phyloP scores from a whole-genome alignment of 352 stramenopile genomes.

The Phytophthora citrophthora region DNA sequence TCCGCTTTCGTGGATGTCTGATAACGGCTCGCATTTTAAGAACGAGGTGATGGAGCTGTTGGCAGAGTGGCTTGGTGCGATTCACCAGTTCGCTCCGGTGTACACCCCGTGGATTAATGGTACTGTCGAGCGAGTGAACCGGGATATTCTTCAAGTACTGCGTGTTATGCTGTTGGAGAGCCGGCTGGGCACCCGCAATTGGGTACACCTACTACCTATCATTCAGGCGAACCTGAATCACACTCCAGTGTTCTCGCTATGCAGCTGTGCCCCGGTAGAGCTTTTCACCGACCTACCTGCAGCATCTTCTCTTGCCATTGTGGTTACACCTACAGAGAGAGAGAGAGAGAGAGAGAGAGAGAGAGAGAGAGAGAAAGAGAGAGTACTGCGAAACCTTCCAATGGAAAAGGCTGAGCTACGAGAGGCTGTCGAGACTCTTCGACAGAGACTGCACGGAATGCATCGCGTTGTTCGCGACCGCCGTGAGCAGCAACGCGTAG shows the following conservation, averaged over 20 bases:
- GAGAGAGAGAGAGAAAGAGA: no score
- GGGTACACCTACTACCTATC: conserved; percentile 14
- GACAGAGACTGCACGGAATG: not conserved
- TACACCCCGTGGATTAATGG: conserved; percentile 5
- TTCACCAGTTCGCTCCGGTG: not conserved
- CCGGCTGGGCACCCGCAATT: conserved; percentile 12
- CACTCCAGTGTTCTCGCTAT: not conserved
- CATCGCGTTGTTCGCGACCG: conserved; percentile 1
- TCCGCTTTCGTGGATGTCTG: not conserved
- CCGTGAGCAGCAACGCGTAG: not conserved
- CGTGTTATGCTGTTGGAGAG: conserved; percentile 6
- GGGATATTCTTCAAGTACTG: conserved; percentile 16
- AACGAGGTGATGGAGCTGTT: conserved; percentile 1
- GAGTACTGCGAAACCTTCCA: not conserved
- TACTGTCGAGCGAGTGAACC: conserved; percentile 3
- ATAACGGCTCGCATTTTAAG: conserved; percentile 18
- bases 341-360: no score
- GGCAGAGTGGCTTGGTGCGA: not conserved
- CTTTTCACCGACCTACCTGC: not conserved
- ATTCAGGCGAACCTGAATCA: conserved; percentile 10
- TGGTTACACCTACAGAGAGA: not conserved
- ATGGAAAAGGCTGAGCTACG: not conserved
- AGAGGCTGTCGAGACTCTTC: not conserved
- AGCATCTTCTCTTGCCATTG: not conserved
- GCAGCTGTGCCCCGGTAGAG: conserved; percentile 12